A percentile compares a stretch with the other conserved stretches of the same genome.
phyloP scores from a whole-genome alignment of 176 grass and related monocot genomes.

The Phragmites australis region DNA sequence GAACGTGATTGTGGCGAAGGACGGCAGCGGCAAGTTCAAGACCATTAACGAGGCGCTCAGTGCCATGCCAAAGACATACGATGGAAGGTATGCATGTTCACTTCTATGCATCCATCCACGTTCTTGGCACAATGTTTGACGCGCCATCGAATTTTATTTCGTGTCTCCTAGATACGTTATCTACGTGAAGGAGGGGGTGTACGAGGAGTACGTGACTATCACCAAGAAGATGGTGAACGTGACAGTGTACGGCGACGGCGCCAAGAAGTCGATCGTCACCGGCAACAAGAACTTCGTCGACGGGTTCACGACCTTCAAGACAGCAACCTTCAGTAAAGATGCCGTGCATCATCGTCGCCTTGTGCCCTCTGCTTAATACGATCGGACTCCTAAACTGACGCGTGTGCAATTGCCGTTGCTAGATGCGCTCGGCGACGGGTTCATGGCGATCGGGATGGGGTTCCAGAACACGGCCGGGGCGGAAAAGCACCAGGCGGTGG shows the following conservation, averaged over 20 bases:
- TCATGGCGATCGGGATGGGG: constrained; percentile 76
- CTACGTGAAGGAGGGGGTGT: constrained; percentile 76
- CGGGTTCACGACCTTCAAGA: constrained; percentile 73
- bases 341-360: no score
- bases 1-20: constrained; percentile 66
- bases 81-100: constrained; percentile 44
- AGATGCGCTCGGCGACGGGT: constrained; percentile 69
- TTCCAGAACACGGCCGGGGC: constrained; percentile 91
- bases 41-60: constrained; percentile 63
- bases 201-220: constrained; percentile 64
- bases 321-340: constrained; percentile 72
- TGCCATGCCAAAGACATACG: constrained; percentile 58
- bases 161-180: constrained; percentile 52
- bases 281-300: constrained; percentile 74
- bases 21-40: constrained; percentile 66
- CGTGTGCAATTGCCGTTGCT: neutral
- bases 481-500: constrained; percentile 87
- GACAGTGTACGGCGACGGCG: constrained; percentile 64
- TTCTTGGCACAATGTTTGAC: no score
- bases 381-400: neutral
- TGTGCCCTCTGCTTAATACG: neutral
- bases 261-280: constrained; percentile 62
- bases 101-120: neutral
- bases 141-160: no score
- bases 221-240: constrained; percentile 53